phyloP scores from a whole-genome alignment of 2,329 filamentous ascomycete species.

The Monilinia fructicola region DNA sequence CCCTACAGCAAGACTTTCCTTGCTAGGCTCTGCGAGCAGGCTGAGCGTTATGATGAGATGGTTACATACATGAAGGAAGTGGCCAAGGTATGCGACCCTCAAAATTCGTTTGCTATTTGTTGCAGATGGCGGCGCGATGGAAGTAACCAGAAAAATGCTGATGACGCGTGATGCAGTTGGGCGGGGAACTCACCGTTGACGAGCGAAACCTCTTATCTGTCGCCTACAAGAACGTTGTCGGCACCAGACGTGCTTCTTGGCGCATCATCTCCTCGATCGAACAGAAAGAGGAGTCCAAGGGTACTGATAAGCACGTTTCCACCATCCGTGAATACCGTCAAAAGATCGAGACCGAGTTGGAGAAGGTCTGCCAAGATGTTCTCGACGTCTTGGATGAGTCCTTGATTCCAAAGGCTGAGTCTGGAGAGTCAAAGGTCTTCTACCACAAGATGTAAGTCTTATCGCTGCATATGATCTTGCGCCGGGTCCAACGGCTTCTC shows the following conservation, averaged over 20 bases:
- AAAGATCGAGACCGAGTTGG: conserved; percentile 97
- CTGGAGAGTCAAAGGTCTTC: conserved; percentile 98
- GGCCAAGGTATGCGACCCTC: conserved; percentile 66
- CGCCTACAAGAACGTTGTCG: conserved; percentile 99
- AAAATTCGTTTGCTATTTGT: conserved; percentile 31
- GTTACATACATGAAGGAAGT: conserved; percentile 99
- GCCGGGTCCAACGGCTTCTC: conserved; percentile 24
- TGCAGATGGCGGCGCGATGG: conserved; percentile 20
- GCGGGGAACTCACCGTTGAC: conserved; percentile 82
- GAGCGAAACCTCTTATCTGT: conserved; percentile 98
- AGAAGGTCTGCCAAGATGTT: conserved; percentile 97
- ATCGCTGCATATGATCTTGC: conserved; percentile 26
- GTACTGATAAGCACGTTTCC: conserved; percentile 87
- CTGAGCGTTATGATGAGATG: conserved; percentile 99
- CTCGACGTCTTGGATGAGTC: conserved; percentile 90
- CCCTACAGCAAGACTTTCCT: conserved; percentile 93
- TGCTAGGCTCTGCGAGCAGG: conserved; percentile 99
- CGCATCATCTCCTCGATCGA: conserved; percentile 99
- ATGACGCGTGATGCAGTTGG: conserved; percentile 47
- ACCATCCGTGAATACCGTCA: conserved; percentile 96
- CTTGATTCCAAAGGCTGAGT: conserved; percentile 92
- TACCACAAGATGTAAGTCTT: conserved; percentile 97
- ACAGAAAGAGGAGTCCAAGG: conserved; percentile 99
- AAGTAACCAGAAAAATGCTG: conserved; percentile 28
- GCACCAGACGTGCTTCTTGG: conserved; percentile 97